These are phyloP conservation scores for Vanilla planifolia DNA, from an alignment of 106 monocot genomes.

Conservation along the genomic window DNA sequence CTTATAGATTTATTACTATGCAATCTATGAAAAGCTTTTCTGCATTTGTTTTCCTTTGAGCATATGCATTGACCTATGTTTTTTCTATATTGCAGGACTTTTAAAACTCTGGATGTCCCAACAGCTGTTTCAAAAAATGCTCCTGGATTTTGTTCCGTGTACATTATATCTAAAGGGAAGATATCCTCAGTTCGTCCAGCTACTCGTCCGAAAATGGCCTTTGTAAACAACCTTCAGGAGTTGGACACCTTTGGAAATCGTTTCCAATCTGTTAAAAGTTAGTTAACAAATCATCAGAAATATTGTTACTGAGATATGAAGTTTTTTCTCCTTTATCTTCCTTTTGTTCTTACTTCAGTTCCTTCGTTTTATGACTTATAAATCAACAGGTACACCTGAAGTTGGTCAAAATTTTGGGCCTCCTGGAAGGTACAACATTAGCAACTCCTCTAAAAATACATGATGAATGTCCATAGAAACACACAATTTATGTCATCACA, in stretches of 20 bases:
- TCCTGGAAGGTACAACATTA: neutral
- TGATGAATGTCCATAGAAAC: neutral
- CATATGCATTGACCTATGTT: neutral
- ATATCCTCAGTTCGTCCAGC: constrained; percentile 42
- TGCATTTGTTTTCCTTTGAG: neutral
- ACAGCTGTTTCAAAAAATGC: constrained; percentile 38
- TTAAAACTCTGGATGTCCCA: constrained; percentile 39
- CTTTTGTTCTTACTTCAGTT: neutral
- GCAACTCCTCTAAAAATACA: neutral
- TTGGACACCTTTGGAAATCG: constrained; percentile 13
- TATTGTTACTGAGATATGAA: neutral
- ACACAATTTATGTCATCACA: no score
- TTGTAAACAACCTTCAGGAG: neutral
- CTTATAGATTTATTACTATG: neutral
- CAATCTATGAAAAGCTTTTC: neutral
- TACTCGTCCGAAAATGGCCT: constrained; percentile 11
- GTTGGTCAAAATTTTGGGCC: neutral
- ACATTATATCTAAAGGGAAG: constrained; percentile 64
- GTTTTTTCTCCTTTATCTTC: neutral
- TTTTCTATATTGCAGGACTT: constrained; percentile 25
- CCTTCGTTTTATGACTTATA: neutral
- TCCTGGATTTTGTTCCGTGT: constrained; percentile 52
- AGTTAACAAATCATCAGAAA: neutral
- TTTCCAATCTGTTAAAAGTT: constrained; percentile 53
- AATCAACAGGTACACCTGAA: constrained; percentile 8